These are phyloP conservation scores for Bassia scoparia DNA, from an alignment of 148 eudicot species.

Conservation along the genomic window DNA sequence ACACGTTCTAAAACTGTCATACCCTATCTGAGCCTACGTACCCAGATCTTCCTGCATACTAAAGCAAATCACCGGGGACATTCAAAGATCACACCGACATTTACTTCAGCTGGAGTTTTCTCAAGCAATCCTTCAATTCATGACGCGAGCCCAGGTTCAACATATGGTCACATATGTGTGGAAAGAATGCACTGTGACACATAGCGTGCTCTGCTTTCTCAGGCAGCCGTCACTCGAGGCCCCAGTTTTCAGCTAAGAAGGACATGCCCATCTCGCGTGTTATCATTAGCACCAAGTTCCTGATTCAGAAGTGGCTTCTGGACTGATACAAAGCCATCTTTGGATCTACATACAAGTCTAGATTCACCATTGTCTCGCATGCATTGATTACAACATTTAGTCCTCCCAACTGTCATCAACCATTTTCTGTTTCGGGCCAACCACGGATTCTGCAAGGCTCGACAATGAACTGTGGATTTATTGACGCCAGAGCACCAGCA, in stretches of 20 bases:
- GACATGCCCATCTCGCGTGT: constrained; percentile 95
- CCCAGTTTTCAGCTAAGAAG: constrained; percentile 86
- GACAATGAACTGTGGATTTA: constrained; percentile 51
- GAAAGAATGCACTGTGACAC: constrained; percentile 91
- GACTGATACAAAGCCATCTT: constrained; percentile 77
- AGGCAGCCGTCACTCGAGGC: constrained; percentile 95
- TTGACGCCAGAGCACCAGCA: constrained; percentile 67
- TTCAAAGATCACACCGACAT: constrained; percentile 73
- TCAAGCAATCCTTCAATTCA: constrained; percentile 92
- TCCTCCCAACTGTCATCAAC: constrained; percentile 84
- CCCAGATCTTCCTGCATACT: constrained; percentile 70
- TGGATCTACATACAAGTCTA: constrained; percentile 87
- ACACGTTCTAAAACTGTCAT: constrained; percentile 71
- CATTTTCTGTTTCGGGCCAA: constrained; percentile 80
- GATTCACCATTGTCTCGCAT: constrained; percentile 86
- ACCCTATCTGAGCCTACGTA: constrained; percentile 90
- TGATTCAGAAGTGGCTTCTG: constrained; percentile 90
- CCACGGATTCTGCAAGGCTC: constrained; percentile 94
- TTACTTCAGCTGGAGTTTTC: constrained; percentile 84
- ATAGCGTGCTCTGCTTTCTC: constrained; percentile 98
- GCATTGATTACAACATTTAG: constrained; percentile 69
- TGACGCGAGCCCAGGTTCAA: constrained; percentile 88
- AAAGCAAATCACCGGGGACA: constrained; percentile 59
- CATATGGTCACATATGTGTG: constrained; percentile 95
- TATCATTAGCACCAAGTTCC: constrained; percentile 95